Base-by-base conservation (phyloP, 2,329 filamentous ascomycete genomes). In the Pseudogymnoascus verrucosus region DNA sequence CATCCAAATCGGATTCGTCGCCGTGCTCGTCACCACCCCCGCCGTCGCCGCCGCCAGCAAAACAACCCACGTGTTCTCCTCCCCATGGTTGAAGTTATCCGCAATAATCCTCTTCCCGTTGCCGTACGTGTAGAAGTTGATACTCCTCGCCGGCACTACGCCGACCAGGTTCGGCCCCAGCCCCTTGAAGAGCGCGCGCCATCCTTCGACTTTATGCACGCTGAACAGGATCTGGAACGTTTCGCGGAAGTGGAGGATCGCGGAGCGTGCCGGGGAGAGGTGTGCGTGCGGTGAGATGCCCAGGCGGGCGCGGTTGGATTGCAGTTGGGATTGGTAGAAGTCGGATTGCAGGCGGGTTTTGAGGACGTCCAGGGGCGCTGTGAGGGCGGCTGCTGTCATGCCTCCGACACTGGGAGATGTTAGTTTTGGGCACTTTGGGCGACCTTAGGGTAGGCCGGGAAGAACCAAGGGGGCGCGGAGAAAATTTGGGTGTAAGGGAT, bases 1-100 rank as follows among this genome's bases (percentile, higher is more conserved):
- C 67, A 98, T 84, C 93, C 93, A 98, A 72, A 98, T 96, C 1
- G 93, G 93, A 76, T 97, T 97, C 39, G 93, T 98, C 21, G 89
- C 90, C 0, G 93, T 97, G 57, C 90, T 90, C 0, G 93, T 97
- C 5, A 88, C 87, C 47, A 97, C 84, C 1, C 93, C 93, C 0
- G 93, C 92, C 14, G 83, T 81, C 1, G 89, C 85, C 4, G 90
- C 93, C 1, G 91, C 88, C 57, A 84, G 79, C 7, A 96, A 80
- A 74, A 96, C 91, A 10, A 96, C 87, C 81, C 85, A 89, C 0
- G 89, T 83, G 12, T 85, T 84, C 72, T 92, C 84, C 69, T 86
- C 74, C 60, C 88, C 85, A 69, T 84, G 72, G 76, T 93, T 91
- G 73, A 90, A 86, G 70, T 88, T 83, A 61, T 91, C 82, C 26